Base-by-base conservation (phyloP, 2,329 filamentous ascomycete species). In the Emmonsiellopsis sp. region DNA sequence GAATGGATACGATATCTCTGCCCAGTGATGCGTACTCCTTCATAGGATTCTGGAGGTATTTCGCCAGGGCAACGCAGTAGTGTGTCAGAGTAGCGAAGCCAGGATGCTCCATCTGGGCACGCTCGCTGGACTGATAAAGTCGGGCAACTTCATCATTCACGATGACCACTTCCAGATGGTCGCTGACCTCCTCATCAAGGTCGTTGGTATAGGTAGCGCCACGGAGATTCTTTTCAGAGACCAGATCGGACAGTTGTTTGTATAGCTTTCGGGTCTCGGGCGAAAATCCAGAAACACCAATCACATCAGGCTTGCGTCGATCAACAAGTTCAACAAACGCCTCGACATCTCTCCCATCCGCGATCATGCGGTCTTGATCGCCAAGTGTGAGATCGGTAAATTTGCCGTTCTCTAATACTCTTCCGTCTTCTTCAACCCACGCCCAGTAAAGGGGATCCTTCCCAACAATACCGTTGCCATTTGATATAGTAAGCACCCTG, bases 111-210 rank as follows among this genome's bases (percentile, higher is more conserved):
- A 80, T 75, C 48, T 81, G 76, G 9, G 87, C 91, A 42, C 91
- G 83, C 11, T 85, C 81, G 67, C 90, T 96, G 63, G 90, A 89
- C 70, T 96, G 91, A 74, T 96, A 98, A 3, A 97, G 80, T 44
- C 93, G 84, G n/a, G 93, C 93, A 49, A 96, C 90, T 72, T 98
- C 93, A 63, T 98, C 93, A 62, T 97, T 96, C 57, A 96, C 87
- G 52, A 95, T 83, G 32, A 97, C 78, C 8, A 97, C 86, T 55
- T 97, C 92, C 32, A 98, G 77, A 9, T 83, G 82, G 64, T 95
- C 90, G 54, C 79, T 87, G 54, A 84, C 80, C 58, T 87, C 86
- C 57, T 90, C 85, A 53, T 83, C 83, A 31, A 82, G 82, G n/a
- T 92, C 87, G 59, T 95, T 88, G 50, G 90, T 84, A 63, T 87